phyloP scores from a whole-genome alignment of 164 flowering plant genomes.

The Liriodendron chinense region DNA sequence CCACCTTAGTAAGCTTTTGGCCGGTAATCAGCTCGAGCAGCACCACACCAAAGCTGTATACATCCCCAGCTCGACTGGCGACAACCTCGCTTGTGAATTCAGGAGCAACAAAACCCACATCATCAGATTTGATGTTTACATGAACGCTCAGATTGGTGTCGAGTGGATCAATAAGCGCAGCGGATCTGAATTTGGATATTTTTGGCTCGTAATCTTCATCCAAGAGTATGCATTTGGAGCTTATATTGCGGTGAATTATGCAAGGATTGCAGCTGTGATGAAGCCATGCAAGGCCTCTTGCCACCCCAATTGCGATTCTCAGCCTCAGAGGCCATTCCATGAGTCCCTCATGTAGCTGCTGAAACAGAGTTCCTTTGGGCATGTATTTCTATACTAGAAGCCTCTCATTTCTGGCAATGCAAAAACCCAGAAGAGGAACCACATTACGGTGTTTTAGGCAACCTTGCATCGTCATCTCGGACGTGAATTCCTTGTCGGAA shows the following conservation, averaged over 20 bases:
- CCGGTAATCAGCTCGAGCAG: slow-evolving; percentile 26
- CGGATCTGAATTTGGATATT: slow-evolving; percentile 24
- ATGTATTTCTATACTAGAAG: slow-evolving; percentile 37
- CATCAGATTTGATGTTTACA: slow-evolving; percentile 24
- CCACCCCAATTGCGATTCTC: slow-evolving; percentile 22
- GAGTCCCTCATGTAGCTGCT: slow-evolving; percentile 19
- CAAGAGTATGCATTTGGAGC: slow-evolving; percentile 67
- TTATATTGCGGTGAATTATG: slow-evolving; percentile 68
- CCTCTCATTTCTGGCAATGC: slow-evolving; percentile 32
- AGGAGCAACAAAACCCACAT: slow-evolving; percentile 25
- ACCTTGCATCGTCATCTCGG: slow-evolving; percentile 22
- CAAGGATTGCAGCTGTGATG: slow-evolving; percentile 80
- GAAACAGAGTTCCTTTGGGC: slow-evolving; percentile 32
- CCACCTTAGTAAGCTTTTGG: slow-evolving; percentile 18
- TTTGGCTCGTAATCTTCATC: slow-evolving; percentile 49
- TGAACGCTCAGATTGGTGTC: slow-evolving; percentile 21
- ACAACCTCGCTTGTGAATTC: slow-evolving; percentile 20
- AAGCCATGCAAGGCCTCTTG: slow-evolving; percentile 69
- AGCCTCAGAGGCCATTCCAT: slow-evolving; percentile 25
- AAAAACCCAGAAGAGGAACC: slow-evolving; percentile 31
- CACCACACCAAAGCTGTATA: slow-evolving; percentile 26
- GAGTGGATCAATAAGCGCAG: slow-evolving; percentile 22
- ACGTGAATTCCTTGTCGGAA: slow-evolving; percentile 20
- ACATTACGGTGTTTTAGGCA: slow-evolving; percentile 20
- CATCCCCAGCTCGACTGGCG: slow-evolving; percentile 27